Conservation (phyloP, 2,329 filamentous ascomycete species). For the Hypoxylon sp. region DNA sequence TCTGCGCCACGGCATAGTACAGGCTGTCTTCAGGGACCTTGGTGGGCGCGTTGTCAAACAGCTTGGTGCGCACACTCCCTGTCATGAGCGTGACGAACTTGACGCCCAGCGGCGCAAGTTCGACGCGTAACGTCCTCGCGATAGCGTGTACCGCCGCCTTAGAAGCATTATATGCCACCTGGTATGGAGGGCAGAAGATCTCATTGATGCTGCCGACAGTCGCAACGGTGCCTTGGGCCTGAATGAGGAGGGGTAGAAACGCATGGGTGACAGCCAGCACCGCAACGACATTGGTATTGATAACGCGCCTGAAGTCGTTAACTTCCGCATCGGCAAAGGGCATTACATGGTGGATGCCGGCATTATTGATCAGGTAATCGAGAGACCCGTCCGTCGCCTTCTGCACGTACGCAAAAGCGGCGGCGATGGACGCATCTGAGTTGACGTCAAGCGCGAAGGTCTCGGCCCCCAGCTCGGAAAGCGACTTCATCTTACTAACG, state of each 20-base stretch:
- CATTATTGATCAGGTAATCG: conserved; percentile 52
- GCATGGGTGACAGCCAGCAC: conserved; percentile 54
- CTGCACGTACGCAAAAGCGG: conserved; percentile 38
- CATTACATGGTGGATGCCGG: conserved; percentile 46
- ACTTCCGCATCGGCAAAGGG: conserved; percentile 47
- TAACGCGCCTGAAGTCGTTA: conserved; percentile 40
- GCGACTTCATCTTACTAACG: conserved; percentile 45
- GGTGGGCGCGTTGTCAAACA: conserved; percentile 50
- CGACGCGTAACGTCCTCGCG: conserved; percentile 50
- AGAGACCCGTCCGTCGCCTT: conserved; percentile 37
- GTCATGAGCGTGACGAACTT: conserved; percentile 52
- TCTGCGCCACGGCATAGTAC: conserved; percentile 48
- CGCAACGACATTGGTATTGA: conserved; percentile 53
- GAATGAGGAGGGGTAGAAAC: conserved; percentile 53
- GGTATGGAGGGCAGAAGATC: conserved; percentile 52
- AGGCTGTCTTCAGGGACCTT: conserved; percentile 51
- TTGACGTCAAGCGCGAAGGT: conserved; percentile 53
- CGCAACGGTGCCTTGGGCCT: conserved; percentile 46
- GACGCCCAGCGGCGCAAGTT: conserved; percentile 55
- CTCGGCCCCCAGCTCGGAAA: conserved; percentile 48
- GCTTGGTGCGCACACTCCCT: conserved; percentile 51
- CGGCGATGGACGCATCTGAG: conserved; percentile 48
- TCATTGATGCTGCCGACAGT: conserved; percentile 53
- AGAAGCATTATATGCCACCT: conserved; percentile 52
- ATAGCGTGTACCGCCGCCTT: conserved; percentile 52